Conservation (phyloP, 306 rosid species). For the Vicia sativa region DNA sequence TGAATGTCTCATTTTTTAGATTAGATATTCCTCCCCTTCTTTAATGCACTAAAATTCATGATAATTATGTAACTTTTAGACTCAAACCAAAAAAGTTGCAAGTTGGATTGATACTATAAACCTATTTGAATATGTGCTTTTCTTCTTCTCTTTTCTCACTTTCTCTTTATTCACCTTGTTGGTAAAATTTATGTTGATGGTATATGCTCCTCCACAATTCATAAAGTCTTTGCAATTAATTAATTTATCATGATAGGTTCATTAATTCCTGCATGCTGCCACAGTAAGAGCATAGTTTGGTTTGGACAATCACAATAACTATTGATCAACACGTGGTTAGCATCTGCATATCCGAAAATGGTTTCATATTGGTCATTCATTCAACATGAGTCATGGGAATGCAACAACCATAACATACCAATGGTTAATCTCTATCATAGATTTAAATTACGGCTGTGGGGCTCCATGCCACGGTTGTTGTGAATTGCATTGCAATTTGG, state of each 20-base stretch:
- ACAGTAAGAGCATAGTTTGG: slow-evolving; percentile 39
- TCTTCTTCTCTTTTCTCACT: slow-evolving; percentile 39
- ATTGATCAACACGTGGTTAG: slow-evolving; percentile 53
- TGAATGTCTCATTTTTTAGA: slow-evolving; percentile 73
- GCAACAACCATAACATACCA: neutral
- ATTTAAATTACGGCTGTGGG: too few relatives aligned
- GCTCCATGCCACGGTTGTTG: too few relatives aligned
- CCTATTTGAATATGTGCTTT: slow-evolving; percentile 89
- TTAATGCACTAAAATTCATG: slow-evolving; percentile 73
- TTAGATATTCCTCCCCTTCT: slow-evolving; percentile 70
- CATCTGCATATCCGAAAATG: slow-evolving; percentile 37
- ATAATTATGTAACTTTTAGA: slow-evolving; percentile 75
- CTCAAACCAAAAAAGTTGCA: slow-evolving; percentile 73
- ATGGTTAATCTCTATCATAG: neutral
- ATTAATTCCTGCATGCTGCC: slow-evolving; percentile 39
- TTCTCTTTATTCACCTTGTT: slow-evolving; percentile 50
- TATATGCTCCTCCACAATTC: slow-evolving; percentile 60
- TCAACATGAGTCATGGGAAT: slow-evolving; percentile 28
- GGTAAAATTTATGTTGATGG: slow-evolving; percentile 51
- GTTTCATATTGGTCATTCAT: slow-evolving; percentile 34
- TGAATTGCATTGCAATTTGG: too few relatives aligned
- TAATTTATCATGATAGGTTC: slow-evolving; percentile 55
- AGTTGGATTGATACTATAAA: slow-evolving; percentile 69
- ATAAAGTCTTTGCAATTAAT: slow-evolving; percentile 38
- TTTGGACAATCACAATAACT: slow-evolving; percentile 46